Percentiles rank a stretch among this genome's conserved stretches.
Evolutionary conservation across 192 early-diverging fungal species (phyloP).

Genomic region (Coemansia sp.): DNA sequence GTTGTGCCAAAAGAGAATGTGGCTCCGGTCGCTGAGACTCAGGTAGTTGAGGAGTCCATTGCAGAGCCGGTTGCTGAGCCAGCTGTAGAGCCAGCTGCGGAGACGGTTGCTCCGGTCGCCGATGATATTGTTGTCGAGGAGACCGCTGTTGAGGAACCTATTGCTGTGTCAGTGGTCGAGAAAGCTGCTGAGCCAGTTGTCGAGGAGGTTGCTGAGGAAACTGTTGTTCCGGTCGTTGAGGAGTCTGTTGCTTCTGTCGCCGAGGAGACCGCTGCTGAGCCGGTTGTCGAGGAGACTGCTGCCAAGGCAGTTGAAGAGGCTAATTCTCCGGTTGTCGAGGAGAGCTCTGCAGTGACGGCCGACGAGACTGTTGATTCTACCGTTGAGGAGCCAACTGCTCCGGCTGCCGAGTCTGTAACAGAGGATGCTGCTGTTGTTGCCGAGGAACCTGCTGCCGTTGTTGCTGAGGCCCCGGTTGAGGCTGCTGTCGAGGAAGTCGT

Average conservation of each 20-base stretch:
- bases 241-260: background rate
- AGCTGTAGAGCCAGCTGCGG: background rate
- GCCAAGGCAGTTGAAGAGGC: constrained; percentile 8
- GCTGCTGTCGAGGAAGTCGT: background rate
- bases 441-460: background rate
- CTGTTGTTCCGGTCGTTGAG: background rate
- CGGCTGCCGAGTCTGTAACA: background rate
- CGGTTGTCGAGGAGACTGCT: background rate
- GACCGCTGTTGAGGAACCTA: background rate
- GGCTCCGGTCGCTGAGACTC: background rate
- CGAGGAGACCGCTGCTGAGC: background rate
- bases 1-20: background rate
- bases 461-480: background rate
- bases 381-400: background rate
- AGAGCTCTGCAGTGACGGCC: background rate
- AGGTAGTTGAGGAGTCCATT: background rate
- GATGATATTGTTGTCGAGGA: constrained; percentile 2
- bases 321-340: background rate
- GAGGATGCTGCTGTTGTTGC: background rate
- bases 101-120: background rate
- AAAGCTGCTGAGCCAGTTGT: background rate
- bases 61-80: background rate
- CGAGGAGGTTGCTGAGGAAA: background rate
- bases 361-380: background rate
- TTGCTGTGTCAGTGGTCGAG: background rate